Evolutionary conservation across 352 stramenopile genomes (phyloP).

Genomic region (Pythium dissimile): DNA sequence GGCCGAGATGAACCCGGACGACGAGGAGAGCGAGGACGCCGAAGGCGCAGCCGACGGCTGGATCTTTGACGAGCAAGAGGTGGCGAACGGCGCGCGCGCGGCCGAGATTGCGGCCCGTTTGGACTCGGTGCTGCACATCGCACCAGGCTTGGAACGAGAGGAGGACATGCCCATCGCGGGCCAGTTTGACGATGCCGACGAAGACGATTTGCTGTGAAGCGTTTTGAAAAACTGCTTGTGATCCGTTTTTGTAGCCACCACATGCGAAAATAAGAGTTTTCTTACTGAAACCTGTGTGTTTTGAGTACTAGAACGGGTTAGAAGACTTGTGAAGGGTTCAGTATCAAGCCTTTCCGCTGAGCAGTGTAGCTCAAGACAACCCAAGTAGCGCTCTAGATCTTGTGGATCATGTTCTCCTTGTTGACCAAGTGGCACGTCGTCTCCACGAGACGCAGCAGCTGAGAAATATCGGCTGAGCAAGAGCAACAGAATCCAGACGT

Average conservation of each 20-base stretch:
- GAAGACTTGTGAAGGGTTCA: too few relatives aligned
- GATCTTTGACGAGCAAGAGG: constrained; percentile 83
- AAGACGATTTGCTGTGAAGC: constrained; percentile 45
- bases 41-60: constrained; percentile 38
- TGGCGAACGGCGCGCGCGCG: constrained; percentile 56
- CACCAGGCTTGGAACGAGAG: constrained; percentile 34
- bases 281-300: constrained; percentile 1
- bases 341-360: too few relatives aligned
- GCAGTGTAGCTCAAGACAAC: too few relatives aligned
- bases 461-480: constrained; percentile 88
- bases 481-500: constrained; percentile 7
- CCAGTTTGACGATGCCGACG: constrained; percentile 82
- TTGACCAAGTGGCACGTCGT: constrained; percentile 98
- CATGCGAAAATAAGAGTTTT: too few relatives aligned
- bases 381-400: too few relatives aligned
- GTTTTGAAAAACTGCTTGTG: not conserved
- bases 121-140: constrained; percentile 68
- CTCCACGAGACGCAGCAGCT: constrained; percentile 95
- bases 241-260: not conserved
- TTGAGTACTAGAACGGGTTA: too few relatives aligned
- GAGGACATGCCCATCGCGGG: constrained; percentile 32
- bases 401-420: constrained; percentile 99
- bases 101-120: constrained; percentile 59
- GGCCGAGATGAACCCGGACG: constrained; percentile 80
- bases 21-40: constrained; percentile 34